These are phyloP conservation scores for Dendrobium officinale DNA, from an alignment of 106 monocot genomes.

Conservation along the genomic window DNA sequence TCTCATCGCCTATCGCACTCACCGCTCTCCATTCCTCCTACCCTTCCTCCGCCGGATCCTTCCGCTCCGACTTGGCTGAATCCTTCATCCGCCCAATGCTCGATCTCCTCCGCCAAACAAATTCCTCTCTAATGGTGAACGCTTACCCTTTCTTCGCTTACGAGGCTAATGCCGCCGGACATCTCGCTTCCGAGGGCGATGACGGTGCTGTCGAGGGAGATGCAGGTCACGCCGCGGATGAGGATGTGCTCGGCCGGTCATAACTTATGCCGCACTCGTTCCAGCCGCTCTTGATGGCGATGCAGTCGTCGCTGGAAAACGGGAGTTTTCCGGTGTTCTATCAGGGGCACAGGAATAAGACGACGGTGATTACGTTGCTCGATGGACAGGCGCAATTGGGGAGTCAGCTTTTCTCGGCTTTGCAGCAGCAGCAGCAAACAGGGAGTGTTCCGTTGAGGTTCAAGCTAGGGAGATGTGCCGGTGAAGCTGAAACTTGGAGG, in stretches of 20 bases:
- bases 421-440: slow-evolving; percentile 45
- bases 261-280: slow-evolving; percentile 80
- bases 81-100: slow-evolving; percentile 72
- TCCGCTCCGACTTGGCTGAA: slow-evolving; percentile 53
- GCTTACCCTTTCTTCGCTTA: slow-evolving; percentile 97
- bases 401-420: slow-evolving; percentile 12
- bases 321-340: slow-evolving; percentile 85
- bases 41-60: slow-evolving; percentile 68
- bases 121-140: slow-evolving; percentile 76
- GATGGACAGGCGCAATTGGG: slow-evolving; percentile 42
- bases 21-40: slow-evolving; percentile 60
- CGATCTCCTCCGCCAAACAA: slow-evolving; percentile 50
- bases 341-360: slow-evolving; percentile 84
- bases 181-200: slow-evolving; percentile 92
- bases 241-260: slow-evolving; percentile 67
- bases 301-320: slow-evolving; percentile 76
- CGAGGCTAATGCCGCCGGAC: slow-evolving; percentile 77
- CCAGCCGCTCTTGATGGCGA: slow-evolving; percentile 94
- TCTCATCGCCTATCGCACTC: slow-evolving; percentile 78
- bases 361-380: slow-evolving; percentile 35
- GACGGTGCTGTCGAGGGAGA: slow-evolving; percentile 82
- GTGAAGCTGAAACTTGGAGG: slow-evolving; percentile 73
- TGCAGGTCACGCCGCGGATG: slow-evolving; percentile 69
- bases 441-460: slow-evolving; percentile 64
- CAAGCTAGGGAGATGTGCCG: slow-evolving; percentile 41